Evolutionary conservation across 441 rosid species (phyloP).

Genomic region (Melastoma candidum): DNA sequence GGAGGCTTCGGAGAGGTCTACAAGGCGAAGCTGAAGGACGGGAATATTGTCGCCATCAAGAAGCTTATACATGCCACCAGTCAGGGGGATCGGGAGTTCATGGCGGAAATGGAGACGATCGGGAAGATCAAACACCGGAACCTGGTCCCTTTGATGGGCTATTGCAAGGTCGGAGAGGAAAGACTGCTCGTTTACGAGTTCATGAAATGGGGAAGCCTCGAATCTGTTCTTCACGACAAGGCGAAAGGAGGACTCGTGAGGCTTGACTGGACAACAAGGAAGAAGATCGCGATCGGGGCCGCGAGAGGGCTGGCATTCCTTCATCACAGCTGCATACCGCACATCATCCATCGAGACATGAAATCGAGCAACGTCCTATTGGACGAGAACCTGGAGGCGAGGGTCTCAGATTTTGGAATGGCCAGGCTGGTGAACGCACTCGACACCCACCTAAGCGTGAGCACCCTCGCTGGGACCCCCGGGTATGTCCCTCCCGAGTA

Average conservation of each 20-base stretch:
- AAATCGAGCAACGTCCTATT: slow-evolving; percentile 14
- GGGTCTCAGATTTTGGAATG: slow-evolving; percentile 16
- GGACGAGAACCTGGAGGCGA: slow-evolving; percentile 11
- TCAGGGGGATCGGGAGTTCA: slow-evolving; percentile 16
- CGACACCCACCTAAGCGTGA: slow-evolving; percentile 14
- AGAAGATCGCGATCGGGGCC: slow-evolving; percentile 11
- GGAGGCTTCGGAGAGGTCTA: slow-evolving; percentile 16
- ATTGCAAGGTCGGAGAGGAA: slow-evolving; percentile 14
- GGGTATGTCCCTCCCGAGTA: slow-evolving; percentile 14
- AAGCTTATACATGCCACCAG: slow-evolving; percentile 13
- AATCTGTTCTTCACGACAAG: slow-evolving; percentile 8
- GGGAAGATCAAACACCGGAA: slow-evolving; percentile 18
- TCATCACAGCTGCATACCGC: slow-evolving; percentile 16
- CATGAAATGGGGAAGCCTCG: slow-evolving; percentile 14
- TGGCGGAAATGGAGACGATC: slow-evolving; percentile 15
- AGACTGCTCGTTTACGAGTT: slow-evolving; percentile 13
- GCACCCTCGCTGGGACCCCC: slow-evolving; percentile 15
- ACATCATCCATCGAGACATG: slow-evolving; percentile 16
- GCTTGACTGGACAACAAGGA: slow-evolving; percentile 10
- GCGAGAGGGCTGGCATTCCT: slow-evolving; percentile 15
- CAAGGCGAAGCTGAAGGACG: slow-evolving; percentile 10
- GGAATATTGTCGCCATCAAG: slow-evolving; percentile 11
- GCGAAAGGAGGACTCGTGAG: background rate
- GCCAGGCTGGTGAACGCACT: slow-evolving; percentile 10
- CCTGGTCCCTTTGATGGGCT: slow-evolving; percentile 11